phyloP scores from a whole-genome alignment of 2,329 filamentous ascomycete species.

The Diaporthe ilicicola region DNA sequence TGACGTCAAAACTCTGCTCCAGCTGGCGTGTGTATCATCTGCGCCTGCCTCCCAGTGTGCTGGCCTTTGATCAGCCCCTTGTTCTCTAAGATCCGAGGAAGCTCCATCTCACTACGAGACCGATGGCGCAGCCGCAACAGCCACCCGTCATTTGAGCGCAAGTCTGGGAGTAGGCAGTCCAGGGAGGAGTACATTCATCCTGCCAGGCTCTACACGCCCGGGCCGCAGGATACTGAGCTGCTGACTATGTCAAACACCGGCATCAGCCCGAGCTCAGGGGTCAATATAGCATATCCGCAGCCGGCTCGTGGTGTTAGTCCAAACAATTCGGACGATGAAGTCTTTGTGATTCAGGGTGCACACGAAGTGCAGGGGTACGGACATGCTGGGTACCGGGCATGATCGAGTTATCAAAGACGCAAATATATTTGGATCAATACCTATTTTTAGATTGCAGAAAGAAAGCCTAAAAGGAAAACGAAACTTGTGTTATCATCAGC shows the following conservation, averaged over 20 bases:
- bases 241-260: background rate
- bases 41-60: slow-evolving; percentile 23
- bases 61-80: slow-evolving; percentile 8
- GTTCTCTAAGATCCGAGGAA: background rate
- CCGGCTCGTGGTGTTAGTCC: background rate
- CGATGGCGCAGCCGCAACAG: slow-evolving; percentile 18
- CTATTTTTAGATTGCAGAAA: no score
- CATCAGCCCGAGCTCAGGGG: background rate
- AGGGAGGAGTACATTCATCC: background rate
- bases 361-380: background rate
- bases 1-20: background rate
- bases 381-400: background rate
- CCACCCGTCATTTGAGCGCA: background rate
- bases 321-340: background rate
- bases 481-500: no score
- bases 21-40: slow-evolving; percentile 20
- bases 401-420: no score
- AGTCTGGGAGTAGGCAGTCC: background rate
- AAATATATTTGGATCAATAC: no score
- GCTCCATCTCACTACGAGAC: background rate
- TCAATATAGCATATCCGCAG: background rate
- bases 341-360: background rate
- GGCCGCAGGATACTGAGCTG: background rate
- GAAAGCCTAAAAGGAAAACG: no score
- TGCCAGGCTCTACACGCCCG: background rate